Evolutionary conservation across 306 rosid species (phyloP).

Genomic region (Abrus pulchellus): DNA sequence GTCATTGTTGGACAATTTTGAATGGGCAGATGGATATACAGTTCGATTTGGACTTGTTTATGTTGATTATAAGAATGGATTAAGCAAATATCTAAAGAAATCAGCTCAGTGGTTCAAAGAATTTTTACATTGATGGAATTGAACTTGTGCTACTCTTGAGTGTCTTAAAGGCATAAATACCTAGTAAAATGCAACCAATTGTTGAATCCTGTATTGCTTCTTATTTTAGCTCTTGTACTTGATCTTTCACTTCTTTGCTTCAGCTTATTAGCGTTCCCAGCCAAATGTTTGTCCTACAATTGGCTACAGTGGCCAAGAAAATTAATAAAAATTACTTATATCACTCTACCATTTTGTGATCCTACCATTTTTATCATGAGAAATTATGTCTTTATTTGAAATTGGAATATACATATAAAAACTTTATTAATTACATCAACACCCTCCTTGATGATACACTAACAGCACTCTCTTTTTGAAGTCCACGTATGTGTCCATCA

Average conservation of each 20-base stretch:
- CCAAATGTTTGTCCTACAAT: background rate
- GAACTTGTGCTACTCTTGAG: background rate
- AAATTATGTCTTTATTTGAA: too few relatives aligned
- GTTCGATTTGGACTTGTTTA: slow-evolving; percentile 58
- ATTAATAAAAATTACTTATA: background rate
- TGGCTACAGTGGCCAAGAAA: background rate
- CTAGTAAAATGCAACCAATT: too few relatives aligned
- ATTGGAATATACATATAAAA: too few relatives aligned
- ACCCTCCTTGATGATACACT: too few relatives aligned
- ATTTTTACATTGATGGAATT: slow-evolving; percentile 46
- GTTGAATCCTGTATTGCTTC: too few relatives aligned
- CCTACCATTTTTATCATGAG: too few relatives aligned
- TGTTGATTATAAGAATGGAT: slow-evolving; percentile 52
- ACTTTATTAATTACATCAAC: too few relatives aligned
- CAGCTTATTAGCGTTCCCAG: background rate
- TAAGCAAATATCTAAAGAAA: slow-evolving; percentile 52
- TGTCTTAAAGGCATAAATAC: too few relatives aligned
- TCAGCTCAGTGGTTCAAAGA: slow-evolving; percentile 62
- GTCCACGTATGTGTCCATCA: too few relatives aligned
- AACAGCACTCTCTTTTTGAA: too few relatives aligned
- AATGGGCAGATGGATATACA: slow-evolving; percentile 53
- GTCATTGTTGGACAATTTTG: slow-evolving; percentile 66
- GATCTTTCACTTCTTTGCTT: background rate
- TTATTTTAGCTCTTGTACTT: background rate
- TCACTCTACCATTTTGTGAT: background rate